These are phyloP conservation scores for Bruguiera hainesii DNA, from an alignment of 441 rosid species.

Conservation along the genomic window DNA sequence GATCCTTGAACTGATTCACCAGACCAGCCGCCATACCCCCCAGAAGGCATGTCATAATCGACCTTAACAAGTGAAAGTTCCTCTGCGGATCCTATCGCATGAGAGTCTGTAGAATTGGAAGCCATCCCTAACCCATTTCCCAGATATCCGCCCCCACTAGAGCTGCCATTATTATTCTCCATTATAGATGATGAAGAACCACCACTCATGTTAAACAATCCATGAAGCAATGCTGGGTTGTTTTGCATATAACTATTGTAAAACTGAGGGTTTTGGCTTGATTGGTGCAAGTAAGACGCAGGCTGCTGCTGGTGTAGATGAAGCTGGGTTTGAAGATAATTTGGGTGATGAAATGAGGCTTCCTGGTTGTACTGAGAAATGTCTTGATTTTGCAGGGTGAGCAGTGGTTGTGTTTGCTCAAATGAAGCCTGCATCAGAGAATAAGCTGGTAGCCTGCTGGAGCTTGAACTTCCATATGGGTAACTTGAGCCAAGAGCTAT, in stretches of 20 bases:
- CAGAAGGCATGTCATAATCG: slow-evolving; percentile 73
- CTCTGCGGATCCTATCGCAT: slow-evolving; percentile 45
- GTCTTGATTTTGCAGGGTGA: slow-evolving; percentile 66
- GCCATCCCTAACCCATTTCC: slow-evolving; percentile 57
- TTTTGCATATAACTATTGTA: slow-evolving; percentile 64
- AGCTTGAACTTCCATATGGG: slow-evolving; percentile 60
- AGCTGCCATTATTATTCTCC: slow-evolving; percentile 42
- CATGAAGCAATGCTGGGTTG: slow-evolving; percentile 75
- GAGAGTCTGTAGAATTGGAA: slow-evolving; percentile 37
- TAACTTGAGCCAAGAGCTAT: slow-evolving; percentile 65
- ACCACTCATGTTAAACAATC: slow-evolving; percentile 44
- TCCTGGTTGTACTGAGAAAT: slow-evolving; percentile 60
- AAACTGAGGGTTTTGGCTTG: slow-evolving; percentile 49
- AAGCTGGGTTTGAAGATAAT: slow-evolving; percentile 70
- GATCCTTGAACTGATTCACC: slow-evolving; percentile 68
- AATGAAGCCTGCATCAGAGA: slow-evolving; percentile 57
- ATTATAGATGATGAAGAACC: slow-evolving; percentile 36
- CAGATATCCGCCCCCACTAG: slow-evolving; percentile 54
- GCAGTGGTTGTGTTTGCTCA: slow-evolving; percentile 61
- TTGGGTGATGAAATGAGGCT: slow-evolving; percentile 53
- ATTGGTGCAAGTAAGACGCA: slow-evolving; percentile 38
- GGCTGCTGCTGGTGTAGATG: slow-evolving; percentile 71
- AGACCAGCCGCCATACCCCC: slow-evolving; percentile 68
- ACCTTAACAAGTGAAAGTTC: slow-evolving; percentile 68
- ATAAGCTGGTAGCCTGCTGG: slow-evolving; percentile 55